Base-by-base conservation (phyloP, 805 yeast genomes). In the Wickerhamiella siamensis region DNA sequence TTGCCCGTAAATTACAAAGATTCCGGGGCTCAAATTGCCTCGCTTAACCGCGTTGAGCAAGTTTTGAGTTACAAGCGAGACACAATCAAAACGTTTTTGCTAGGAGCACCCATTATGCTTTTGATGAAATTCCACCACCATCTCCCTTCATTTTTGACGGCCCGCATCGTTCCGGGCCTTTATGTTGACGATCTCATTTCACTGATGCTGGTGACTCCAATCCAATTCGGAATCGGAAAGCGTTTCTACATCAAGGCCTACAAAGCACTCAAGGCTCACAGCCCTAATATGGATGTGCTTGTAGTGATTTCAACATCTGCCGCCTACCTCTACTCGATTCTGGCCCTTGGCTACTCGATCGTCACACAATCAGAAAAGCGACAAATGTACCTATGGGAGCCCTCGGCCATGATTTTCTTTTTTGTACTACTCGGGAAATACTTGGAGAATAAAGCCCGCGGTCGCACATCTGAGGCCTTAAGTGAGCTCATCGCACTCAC, bases 241-340 rank as follows among this genome's bases (percentile, higher is more conserved):
- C 65, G 70, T 29, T 91, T 86, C 54, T 75, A 75, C 59, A 62
- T 59, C 38, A 78, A 83, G 43, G 73, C 91, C 5, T 68, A 61
- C 55, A 71, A 70, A 29, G 78, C 94, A 5, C 44, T 86, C 18
- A 66, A 66, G 41, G 86, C 82, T 53, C 70, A 77, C 4, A 63
- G 74, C n/a, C 76, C 83, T 19, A 84, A 88, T 5, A 93, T 91
- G 98, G 98, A 91, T 60, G 81, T 88, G 2, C 66, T 91, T 45
- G 86, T 91, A 31, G 77, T 81, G 40, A 66, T 82, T 17, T 83
- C 96, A 3, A 86, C 95, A 0, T 62, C 78, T 38, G 75, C 81
- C 18, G 83, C 95, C 4, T 91, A 75, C 55, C 38, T 65, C 4
- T 88, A 83, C 53, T 86, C 96, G 1, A 56, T 80, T 1, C 57